Evolutionary conservation across 78 protist genomes (phyloP).

Genomic region (Speleostelium caveatum): DNA sequence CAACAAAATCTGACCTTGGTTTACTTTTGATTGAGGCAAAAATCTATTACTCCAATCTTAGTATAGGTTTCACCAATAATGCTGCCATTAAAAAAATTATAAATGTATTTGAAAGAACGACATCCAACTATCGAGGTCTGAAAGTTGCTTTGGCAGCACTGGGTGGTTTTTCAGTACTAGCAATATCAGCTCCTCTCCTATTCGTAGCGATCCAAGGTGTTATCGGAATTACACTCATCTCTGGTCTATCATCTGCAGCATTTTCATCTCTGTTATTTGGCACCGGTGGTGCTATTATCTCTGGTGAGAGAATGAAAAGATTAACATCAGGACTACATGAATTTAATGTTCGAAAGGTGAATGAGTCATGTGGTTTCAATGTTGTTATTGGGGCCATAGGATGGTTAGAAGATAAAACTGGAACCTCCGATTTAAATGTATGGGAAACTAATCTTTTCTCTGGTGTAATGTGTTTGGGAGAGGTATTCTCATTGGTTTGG

Average conservation of each 20-base stretch:
- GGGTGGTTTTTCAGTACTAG: conserved; percentile 40
- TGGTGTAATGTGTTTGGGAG: conserved; percentile 50
- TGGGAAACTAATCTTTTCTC: conserved; percentile 39
- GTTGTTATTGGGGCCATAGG: conserved; percentile 56
- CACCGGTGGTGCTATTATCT: conserved; percentile 46
- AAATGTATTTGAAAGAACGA: conserved; percentile 66
- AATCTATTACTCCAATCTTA: background rate
- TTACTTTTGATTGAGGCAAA: conserved; percentile 9
- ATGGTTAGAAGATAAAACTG: conserved; percentile 29
- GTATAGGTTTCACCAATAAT: too few relatives aligned
- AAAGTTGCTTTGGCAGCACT: conserved; percentile 38
- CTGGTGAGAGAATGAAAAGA: conserved; percentile 42
- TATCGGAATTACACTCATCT: background rate
- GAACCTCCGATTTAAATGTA: background rate
- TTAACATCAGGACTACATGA: conserved; percentile 43
- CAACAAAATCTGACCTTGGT: background rate
- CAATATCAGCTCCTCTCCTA: conserved; percentile 26
- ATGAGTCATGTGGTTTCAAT: conserved; percentile 42
- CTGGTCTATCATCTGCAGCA: conserved; percentile 45
- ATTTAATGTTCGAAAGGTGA: conserved; percentile 4
- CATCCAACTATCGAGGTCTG: conserved; percentile 29
- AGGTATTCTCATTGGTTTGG: conserved; percentile 24
- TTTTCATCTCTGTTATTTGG: conserved; percentile 53
- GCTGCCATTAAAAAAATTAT: conserved; percentile 1
- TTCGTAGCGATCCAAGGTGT: conserved; percentile 48